Evolutionary conservation across 2,329 filamentous ascomycete species (phyloP).

Genomic region (Plenodomus biglobosus): DNA sequence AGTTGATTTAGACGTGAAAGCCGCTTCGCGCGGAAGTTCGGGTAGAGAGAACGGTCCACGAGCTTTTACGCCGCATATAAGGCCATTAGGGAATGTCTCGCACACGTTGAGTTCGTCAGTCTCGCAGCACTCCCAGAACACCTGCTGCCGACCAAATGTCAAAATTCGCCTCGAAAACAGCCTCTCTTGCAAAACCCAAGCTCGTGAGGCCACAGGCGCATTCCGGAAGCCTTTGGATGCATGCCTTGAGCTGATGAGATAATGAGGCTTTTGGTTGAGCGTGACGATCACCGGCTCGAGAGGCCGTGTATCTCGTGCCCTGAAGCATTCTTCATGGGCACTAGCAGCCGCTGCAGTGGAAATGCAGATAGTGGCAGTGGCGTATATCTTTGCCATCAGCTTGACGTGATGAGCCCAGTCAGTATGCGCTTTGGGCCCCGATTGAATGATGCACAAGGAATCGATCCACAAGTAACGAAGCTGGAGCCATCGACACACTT

Average conservation of each 20-base stretch:
- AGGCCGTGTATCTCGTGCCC: not conserved
- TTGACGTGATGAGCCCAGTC: constrained; percentile 7
- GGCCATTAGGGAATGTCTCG: not conserved
- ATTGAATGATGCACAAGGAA: constrained; percentile 11
- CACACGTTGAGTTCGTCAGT: not conserved
- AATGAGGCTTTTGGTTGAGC: constrained; percentile 1
- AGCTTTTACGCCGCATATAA: not conserved
- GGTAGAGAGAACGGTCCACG: not conserved
- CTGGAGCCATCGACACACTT: not conserved
- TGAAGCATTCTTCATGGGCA: not conserved
- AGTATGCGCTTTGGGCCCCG: not conserved
- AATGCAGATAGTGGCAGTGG: constrained; percentile 1
- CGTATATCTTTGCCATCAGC: constrained; percentile 2
- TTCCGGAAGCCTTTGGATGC: not conserved
- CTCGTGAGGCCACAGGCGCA: constrained; percentile 1
- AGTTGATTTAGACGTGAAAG: not conserved
- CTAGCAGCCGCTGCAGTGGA: not conserved
- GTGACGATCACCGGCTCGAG: not conserved
- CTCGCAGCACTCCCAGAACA: constrained; percentile 11
- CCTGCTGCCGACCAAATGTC: constrained; percentile 3
- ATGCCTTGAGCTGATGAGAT: not conserved
- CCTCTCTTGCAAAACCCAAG: constrained; percentile 10
- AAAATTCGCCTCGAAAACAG: constrained; percentile 7
- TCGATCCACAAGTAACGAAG: constrained; percentile 10
- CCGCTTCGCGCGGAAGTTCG: not conserved